Evolutionary conservation across 1,284 basidiomycete species (phyloP), one percentile per base, ranked within the genome.

Genomic region (Puccinia horiana): DNA sequence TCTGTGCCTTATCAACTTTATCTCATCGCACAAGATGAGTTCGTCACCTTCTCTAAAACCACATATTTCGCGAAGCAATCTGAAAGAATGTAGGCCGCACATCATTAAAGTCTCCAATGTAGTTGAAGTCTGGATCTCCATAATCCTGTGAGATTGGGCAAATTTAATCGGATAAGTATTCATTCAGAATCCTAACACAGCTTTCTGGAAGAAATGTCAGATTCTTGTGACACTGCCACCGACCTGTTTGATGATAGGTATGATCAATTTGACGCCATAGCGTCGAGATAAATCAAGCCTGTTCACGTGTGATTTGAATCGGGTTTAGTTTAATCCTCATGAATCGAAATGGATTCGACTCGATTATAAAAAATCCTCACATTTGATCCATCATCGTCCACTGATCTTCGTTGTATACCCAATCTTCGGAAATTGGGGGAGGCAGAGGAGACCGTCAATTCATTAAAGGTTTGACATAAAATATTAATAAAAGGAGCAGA

Each of bases 191-290:
- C 2, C 12, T 0, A 54, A 2, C n/a, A 72, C 18, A 47, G 5
- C n/a, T 72, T 23, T 75, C 8, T 32, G 35, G 14, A 42, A n/a
- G 52, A 56, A 52, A 12, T 26, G 35, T 42, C 1, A 47, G n/a
- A 58, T 32, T 29, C 29, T 32, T 58, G 56, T 32, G 12, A 42
- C 26, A 11, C 32, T 56, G 40, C n/a, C 37, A 73, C 80, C 14
- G 37, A 81, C 80, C 52, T 81, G 80, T 37, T 81, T 81, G 61
- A 81, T 81, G 12, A 81, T 75, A 20, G 80, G 80, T 47, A 81
- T 65, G 42, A 81, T 75, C 1, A 81, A 29, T 40, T 81, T 81
- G 70, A 81, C 80, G 29, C 70, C 56, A 56, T 81, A 58, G 40
- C 67, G 42, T 18, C 67, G 67, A 8, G 72, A 54, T 63, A 81